phyloP scores from a whole-genome alignment of 73 alveolate genomes.

The Paramecium pentaurelia region DNA sequence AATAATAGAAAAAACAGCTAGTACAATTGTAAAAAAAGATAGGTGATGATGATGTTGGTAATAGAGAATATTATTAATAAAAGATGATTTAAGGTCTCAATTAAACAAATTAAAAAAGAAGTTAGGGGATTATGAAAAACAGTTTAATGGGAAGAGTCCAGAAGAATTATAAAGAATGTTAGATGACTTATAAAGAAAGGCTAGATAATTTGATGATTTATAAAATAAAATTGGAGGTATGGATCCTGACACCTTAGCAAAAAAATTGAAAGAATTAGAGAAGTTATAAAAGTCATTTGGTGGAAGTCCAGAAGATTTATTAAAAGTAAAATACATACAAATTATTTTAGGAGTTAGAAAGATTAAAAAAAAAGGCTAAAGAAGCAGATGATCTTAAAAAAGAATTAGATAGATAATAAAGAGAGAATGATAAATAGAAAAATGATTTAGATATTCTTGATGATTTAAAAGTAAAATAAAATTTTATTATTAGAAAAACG shows the following conservation, averaged over 20 bases:
- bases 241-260: not conserved
- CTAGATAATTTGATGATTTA: not conserved
- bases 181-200: not conserved
- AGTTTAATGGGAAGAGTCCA: slow-evolving; percentile 30
- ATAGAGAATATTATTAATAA: no score
- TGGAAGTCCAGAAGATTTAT: slow-evolving; percentile 18
- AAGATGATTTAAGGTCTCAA: not conserved
- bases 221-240: not conserved
- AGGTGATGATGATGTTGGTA: slow-evolving; percentile 36
- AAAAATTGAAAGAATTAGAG: not conserved
- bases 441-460: not conserved
- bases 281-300: not conserved
- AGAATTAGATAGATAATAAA: not conserved
- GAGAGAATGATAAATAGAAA: not conserved
- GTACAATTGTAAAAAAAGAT: not conserved
- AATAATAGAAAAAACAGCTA: not conserved
- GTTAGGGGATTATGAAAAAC: not conserved
- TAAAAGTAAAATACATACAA: not conserved
- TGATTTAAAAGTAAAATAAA: not conserved
- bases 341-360: not conserved
- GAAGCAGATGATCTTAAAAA: slow-evolving; percentile 28
- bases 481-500: not conserved
- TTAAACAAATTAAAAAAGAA: not conserved
- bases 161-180: slow-evolving; percentile 18
- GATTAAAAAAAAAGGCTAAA: slow-evolving; percentile 2